Conservation (phyloP, 352 stramenopile species). For the Phytophthora pisi region DNA sequence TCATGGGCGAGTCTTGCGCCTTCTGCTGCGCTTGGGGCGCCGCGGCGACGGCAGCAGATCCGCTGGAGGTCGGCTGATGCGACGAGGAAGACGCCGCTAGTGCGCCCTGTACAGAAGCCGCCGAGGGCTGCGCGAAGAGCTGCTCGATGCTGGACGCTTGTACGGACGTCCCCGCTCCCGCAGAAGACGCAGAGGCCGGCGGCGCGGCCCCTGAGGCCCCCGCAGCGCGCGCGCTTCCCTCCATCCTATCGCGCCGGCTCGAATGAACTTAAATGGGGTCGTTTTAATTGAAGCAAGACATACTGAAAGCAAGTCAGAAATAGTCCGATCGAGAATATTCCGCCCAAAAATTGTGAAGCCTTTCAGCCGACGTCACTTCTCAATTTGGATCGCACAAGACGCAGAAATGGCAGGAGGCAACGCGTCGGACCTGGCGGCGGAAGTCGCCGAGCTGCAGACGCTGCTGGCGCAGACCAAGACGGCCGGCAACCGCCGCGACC, state of each 20-base stretch:
- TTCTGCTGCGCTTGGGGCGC: conserved; percentile 1
- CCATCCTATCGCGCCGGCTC: conserved; percentile 10
- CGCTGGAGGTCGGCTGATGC: neutral
- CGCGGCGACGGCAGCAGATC: neutral
- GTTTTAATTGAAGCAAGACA: neutral
- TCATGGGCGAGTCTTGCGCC: neutral
- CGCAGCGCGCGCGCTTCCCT: conserved; percentile 7
- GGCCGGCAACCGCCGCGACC: conserved; percentile 63
- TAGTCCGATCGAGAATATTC: conserved; percentile 21
- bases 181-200: conserved; percentile 10
- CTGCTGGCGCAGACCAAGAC: conserved; percentile 63
- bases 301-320: neutral
- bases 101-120: no score
- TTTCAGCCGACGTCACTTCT: conserved; percentile 9
- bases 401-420: conserved; percentile 19
- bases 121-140: neutral
- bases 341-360: neutral
- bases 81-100: neutral
- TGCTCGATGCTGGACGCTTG: neutral
- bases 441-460: conserved; percentile 73
- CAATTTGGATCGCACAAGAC: conserved; percentile 27
- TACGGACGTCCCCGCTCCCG: neutral
- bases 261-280: neutral
- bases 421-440: conserved; percentile 36
- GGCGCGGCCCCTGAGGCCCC: neutral